These are phyloP conservation scores for Pichia gijzeniarum DNA, from an alignment of 805 yeast species.

Conservation along the genomic window DNA sequence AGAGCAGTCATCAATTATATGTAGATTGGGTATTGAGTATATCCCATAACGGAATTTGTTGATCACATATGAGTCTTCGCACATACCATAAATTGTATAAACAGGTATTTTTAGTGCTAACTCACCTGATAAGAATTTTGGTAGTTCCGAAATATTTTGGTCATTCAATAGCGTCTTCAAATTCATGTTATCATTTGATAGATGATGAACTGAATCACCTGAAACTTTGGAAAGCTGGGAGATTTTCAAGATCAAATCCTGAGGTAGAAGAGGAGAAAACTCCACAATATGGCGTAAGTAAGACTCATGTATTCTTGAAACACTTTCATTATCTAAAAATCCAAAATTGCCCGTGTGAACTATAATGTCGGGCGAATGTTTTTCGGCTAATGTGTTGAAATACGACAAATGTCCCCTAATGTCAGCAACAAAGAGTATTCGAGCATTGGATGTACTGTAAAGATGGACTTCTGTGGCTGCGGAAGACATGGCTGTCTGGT, in stretches of 20 bases:
- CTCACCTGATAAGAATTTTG: slow-evolving; percentile 40
- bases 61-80: slow-evolving; percentile 65
- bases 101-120: slow-evolving; percentile 50
- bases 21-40: slow-evolving; percentile 49
- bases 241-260: slow-evolving; percentile 42
- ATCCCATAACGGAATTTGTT: slow-evolving; percentile 53
- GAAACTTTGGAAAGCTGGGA: slow-evolving; percentile 44
- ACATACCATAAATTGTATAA: slow-evolving; percentile 70
- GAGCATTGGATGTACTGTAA: not conserved
- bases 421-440: slow-evolving; percentile 38
- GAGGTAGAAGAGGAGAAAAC: slow-evolving; percentile 52
- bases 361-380: slow-evolving; percentile 43
- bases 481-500: not conserved
- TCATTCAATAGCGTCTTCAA: slow-evolving; percentile 31
- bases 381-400: slow-evolving; percentile 43
- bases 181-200: slow-evolving; percentile 32
- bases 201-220: slow-evolving; percentile 36
- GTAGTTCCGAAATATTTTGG: slow-evolving; percentile 45
- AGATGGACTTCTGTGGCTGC: not conserved
- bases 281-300: slow-evolving; percentile 61
- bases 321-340: slow-evolving; percentile 55
- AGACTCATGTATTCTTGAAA: slow-evolving; percentile 47
- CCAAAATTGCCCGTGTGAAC: slow-evolving; percentile 80
- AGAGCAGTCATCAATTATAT: slow-evolving; percentile 53
- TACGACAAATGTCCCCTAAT: slow-evolving; percentile 46